Conservation (phyloP, 768 basidiomycete genomes). For the Kwoniella sp. region DNA sequence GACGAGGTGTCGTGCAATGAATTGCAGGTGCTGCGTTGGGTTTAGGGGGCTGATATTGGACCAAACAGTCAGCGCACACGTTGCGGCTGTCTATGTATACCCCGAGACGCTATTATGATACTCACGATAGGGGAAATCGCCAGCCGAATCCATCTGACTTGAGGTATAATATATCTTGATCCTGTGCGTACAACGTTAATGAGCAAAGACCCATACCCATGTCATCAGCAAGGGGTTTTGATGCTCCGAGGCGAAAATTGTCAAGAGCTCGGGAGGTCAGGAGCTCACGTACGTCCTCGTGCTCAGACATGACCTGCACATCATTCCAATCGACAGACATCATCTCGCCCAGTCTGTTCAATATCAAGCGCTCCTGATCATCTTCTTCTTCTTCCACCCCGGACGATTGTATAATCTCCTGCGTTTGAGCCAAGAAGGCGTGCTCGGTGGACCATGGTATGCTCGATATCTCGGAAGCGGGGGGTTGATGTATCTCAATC, state of each 20-base stretch:
- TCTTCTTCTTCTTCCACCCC: constrained; percentile 28
- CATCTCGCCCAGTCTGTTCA: constrained; percentile 22
- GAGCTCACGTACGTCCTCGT: constrained; percentile 38
- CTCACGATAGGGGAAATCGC: constrained; percentile 36
- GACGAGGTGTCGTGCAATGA: constrained; percentile 24
- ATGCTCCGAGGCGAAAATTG: too few species aligned
- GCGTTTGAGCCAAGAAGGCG: background rate
- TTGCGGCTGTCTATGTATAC: background rate
- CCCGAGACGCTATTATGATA: background rate
- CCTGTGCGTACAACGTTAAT: background rate
- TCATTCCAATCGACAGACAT: constrained; percentile 29
- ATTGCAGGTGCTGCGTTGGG: constrained; percentile 1
- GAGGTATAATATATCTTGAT: constrained; percentile 1
- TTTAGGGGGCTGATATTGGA: background rate
- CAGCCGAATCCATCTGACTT: constrained; percentile 29
- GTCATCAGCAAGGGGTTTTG: too few species aligned
- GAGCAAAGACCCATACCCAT: too few species aligned
- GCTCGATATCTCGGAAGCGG: constrained; percentile 3
- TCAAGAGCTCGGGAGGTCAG: too few species aligned
- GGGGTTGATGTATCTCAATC: constrained; percentile 1
- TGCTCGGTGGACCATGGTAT: constrained; percentile 15
- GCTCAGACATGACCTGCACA: constrained; percentile 26
- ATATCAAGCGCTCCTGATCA: constrained; percentile 18
- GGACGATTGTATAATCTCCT: constrained; percentile 11
- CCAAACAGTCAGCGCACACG: background rate